Conservation (phyloP, 1,284 basidiomycete species). For the Leccinum pachyderme region DNA sequence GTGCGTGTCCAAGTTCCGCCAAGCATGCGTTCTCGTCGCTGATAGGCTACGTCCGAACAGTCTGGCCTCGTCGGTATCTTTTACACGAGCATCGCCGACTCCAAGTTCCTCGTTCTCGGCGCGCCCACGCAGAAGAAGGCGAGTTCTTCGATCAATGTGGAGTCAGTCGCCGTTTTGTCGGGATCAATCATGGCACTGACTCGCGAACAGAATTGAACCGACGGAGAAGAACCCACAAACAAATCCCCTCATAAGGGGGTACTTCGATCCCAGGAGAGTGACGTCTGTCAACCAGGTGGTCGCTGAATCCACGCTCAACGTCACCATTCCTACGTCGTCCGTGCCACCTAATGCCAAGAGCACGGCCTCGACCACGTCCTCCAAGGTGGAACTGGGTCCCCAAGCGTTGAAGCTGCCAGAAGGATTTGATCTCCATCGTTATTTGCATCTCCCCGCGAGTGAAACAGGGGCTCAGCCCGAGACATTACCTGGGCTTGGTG, state of each 20-base stretch:
- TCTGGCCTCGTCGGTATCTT: slow-evolving; percentile 32
- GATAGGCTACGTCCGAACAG: slow-evolving; percentile 7
- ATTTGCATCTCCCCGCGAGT: slow-evolving; percentile 16
- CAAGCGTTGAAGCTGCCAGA: slow-evolving; percentile 9
- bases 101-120: slow-evolving; percentile 31
- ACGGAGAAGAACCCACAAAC: slow-evolving; percentile 27
- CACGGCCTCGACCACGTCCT: background rate
- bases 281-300: slow-evolving; percentile 29
- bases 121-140: slow-evolving; percentile 20
- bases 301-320: slow-evolving; percentile 24
- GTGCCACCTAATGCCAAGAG: slow-evolving; percentile 12
- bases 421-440: slow-evolving; percentile 4
- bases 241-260: slow-evolving; percentile 18
- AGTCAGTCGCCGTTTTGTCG: slow-evolving; percentile 14
- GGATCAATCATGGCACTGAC: background rate
- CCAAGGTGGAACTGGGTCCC: slow-evolving; percentile 27
- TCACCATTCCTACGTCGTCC: slow-evolving; percentile 22
- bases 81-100: slow-evolving; percentile 31
- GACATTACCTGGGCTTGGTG: slow-evolving; percentile 22
- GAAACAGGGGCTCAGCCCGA: slow-evolving; percentile 22
- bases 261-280: slow-evolving; percentile 32
- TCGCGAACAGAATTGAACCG: slow-evolving; percentile 26
- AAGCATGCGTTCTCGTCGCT: background rate
- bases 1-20: slow-evolving; percentile 12
- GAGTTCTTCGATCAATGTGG: slow-evolving; percentile 28